Evolutionary conservation across 768 basidiomycete genomes (phyloP).

Genomic region (Arthromyces matolae): DNA sequence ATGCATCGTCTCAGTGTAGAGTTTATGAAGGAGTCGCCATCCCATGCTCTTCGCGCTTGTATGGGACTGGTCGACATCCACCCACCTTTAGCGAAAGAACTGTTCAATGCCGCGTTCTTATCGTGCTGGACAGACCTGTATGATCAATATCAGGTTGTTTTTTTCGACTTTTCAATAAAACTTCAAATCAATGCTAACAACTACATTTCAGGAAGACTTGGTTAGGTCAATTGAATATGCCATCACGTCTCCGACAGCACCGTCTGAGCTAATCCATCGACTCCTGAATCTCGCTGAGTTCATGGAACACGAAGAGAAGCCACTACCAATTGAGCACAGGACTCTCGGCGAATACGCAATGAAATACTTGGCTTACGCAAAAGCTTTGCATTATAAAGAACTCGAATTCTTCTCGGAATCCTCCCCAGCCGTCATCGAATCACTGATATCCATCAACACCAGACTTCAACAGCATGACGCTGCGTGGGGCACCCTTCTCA

Average conservation of each 20-base stretch:
- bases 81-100: constrained; percentile 84
- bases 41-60: constrained; percentile 95
- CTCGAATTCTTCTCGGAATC: constrained; percentile 94
- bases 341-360: constrained; percentile 92
- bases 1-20: constrained; percentile 89
- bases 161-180: not conserved
- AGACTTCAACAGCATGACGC: constrained; percentile 96
- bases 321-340: constrained; percentile 88
- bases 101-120: constrained; percentile 97
- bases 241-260: constrained; percentile 71
- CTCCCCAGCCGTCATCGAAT: constrained; percentile 86
- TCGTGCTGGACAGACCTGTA: constrained; percentile 97
- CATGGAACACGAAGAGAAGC: constrained; percentile 98
- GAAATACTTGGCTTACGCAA: constrained; percentile 92
- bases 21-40: constrained; percentile 97
- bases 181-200: constrained; percentile 4
- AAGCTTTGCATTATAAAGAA: constrained; percentile 98
- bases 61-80: constrained; percentile 92
- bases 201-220: constrained; percentile 73
- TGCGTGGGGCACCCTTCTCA: constrained; percentile 92
- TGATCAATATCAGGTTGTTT: constrained; percentile 90
- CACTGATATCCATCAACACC: constrained; percentile 94
- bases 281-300: constrained; percentile 94
- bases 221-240: constrained; percentile 87
- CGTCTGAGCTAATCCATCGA: constrained; percentile 86